Evolutionary conservation across 768 basidiomycete species (phyloP).

Genomic region (Boletus edulis): DNA sequence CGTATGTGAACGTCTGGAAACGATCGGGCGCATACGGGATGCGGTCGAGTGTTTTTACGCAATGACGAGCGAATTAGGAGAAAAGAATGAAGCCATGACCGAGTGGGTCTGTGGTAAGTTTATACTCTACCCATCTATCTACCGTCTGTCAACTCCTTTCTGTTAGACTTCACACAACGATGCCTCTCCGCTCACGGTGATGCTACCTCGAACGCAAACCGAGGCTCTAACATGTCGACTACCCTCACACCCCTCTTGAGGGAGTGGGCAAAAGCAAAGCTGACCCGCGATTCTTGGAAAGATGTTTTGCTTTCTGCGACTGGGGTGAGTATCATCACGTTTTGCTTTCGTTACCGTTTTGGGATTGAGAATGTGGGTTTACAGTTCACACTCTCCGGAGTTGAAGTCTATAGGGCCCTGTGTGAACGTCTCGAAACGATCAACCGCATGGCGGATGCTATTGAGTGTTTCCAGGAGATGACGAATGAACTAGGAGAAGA

Average conservation of each 20-base stretch:
- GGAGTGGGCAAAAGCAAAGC: background rate
- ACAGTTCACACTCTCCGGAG: background rate
- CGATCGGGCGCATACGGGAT: too few species aligned
- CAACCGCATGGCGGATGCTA: background rate
- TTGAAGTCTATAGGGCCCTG: background rate
- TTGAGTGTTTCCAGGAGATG: background rate
- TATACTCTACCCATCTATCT: too few species aligned
- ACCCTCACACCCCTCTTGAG: background rate
- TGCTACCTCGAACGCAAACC: too few species aligned
- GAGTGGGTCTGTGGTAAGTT: too few species aligned
- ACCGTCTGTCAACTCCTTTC: too few species aligned
- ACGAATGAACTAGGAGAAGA: background rate
- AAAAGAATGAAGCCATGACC: too few species aligned
- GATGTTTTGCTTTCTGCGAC: background rate
- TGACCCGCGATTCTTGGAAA: background rate
- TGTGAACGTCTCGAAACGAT: background rate
- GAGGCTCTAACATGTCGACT: too few species aligned
- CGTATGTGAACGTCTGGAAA: too few species aligned
- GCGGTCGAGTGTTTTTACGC: too few species aligned
- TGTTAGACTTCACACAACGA: too few species aligned
- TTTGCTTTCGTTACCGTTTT: background rate
- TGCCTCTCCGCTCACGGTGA: too few species aligned
- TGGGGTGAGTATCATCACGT: background rate
- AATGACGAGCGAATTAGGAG: too few species aligned
- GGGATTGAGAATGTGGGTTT: background rate